A percentile compares a stretch with the other conserved stretches of the same genome.
Evolutionary conservation across 805 yeast species (phyloP).

Genomic region (Starmerella davenportii): DNA sequence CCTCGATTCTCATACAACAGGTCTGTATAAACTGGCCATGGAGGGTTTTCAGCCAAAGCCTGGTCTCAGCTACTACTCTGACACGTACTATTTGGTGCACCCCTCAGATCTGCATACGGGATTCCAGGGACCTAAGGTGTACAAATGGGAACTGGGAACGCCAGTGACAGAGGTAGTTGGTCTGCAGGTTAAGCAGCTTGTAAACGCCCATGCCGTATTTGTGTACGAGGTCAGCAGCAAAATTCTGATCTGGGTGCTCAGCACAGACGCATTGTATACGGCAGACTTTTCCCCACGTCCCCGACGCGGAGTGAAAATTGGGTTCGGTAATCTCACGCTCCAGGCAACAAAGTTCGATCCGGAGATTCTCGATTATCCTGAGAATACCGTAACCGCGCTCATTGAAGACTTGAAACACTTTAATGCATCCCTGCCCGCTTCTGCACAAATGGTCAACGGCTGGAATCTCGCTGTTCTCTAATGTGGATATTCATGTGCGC

Average conservation of each 20-base stretch:
- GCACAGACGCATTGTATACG: conserved; percentile 25
- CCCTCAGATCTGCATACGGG: conserved; percentile 8
- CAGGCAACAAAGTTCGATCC: conserved; percentile 22
- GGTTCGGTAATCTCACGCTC: background rate
- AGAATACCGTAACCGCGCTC: conserved; percentile 22
- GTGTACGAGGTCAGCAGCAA: conserved; percentile 15
- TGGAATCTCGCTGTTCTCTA: conserved; percentile 22
- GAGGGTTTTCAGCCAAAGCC: conserved; percentile 25
- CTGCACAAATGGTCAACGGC: conserved; percentile 12
- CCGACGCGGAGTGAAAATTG: background rate
- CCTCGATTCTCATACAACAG: no score
- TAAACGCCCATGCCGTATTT: conserved; percentile 22
- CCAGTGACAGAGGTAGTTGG: conserved; percentile 2
- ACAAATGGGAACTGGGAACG: conserved; percentile 37
- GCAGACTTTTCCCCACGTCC: conserved; percentile 3
- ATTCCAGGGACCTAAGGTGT: conserved; percentile 21
- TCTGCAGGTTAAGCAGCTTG: conserved; percentile 16
- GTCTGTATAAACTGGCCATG: conserved; percentile 15
- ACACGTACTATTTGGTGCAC: conserved; percentile 34
- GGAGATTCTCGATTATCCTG: conserved; percentile 25
- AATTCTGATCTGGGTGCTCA: conserved; percentile 33
- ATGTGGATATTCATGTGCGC: no score
- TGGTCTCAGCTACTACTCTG: conserved; percentile 35
- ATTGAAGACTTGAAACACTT: conserved; percentile 17
- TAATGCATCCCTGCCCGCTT: conserved; percentile 25